These are phyloP conservation scores for Rutstroemia sp. DNA, from an alignment of 2,329 filamentous ascomycete genomes.

Conservation along the genomic window DNA sequence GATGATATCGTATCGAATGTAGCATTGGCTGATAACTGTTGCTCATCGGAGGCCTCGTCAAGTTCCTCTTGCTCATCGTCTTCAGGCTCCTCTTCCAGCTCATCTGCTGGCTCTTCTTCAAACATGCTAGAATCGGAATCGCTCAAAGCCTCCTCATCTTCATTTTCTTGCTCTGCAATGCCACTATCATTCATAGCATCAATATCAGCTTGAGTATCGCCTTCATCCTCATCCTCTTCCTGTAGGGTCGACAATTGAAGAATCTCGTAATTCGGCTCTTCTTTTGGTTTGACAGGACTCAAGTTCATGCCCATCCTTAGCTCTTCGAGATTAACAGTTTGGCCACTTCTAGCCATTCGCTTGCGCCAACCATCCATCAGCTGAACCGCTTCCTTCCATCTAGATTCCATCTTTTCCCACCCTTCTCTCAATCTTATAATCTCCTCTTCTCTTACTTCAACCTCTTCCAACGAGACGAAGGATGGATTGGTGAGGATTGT, in stretches of 20 bases:
- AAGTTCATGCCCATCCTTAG: constrained; percentile 60
- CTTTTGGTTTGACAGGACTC: constrained; percentile 49
- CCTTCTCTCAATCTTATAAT: constrained; percentile 75
- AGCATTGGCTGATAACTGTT: constrained; percentile 20
- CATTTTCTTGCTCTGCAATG: constrained; percentile 17
- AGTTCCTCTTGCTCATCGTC: constrained; percentile 35
- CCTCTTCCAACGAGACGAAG: constrained; percentile 91
- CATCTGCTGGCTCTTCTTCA: constrained; percentile 37
- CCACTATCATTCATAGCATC: constrained; percentile 29
- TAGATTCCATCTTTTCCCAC: constrained; percentile 87
- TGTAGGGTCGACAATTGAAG: constrained; percentile 27
- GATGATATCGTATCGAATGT: constrained; percentile 22
- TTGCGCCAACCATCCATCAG: constrained; percentile 91
- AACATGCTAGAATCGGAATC: constrained; percentile 36
- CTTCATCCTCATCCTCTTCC: constrained; percentile 20
- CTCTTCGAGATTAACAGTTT: constrained; percentile 62
- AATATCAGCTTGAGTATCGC: constrained; percentile 30
- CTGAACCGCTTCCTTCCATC: constrained; percentile 82
- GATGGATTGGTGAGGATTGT: constrained; percentile 88
- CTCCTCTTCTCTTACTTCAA: constrained; percentile 86
- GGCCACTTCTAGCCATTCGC: constrained; percentile 64
- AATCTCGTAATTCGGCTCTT: constrained; percentile 39
- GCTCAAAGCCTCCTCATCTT: constrained; percentile 20
- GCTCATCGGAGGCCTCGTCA: constrained; percentile 18
- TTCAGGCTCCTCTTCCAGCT: constrained; percentile 25